Base-by-base conservation (phyloP, 345 rosid genomes). In the Euclidium syriacum region DNA sequence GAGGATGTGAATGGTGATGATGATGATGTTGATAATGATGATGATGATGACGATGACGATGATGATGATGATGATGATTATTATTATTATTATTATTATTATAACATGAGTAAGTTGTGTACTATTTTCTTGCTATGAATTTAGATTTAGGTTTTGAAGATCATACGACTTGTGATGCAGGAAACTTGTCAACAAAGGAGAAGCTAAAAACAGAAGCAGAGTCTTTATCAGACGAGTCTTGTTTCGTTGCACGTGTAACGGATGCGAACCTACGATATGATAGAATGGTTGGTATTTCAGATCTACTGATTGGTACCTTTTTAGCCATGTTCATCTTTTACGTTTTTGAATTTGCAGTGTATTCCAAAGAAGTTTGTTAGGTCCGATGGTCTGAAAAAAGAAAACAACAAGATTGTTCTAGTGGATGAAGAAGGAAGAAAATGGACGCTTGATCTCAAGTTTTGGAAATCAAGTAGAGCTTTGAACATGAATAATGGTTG, bases 401-500 rank as follows among this genome's bases (percentile, higher is more conserved):
- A 16, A 26, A 17, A 14, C 12, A 4, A 39, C 49, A 11, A 5
- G 25, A 60, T 60, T 41, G 14, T 29, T 22, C 8, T 60, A 0
- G 10, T 20, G 53, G 10, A 44, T 20, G 52, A 44, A 44, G 18
- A 1, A 43, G 30, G 1, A 32, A 12, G 30, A 4, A 43, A 6
- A 29, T 60, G 65, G 53, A 32, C 7, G 6, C 14, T 44, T 12
- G 3, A 5, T 20, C 26, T 60, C 23, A 44, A 1, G 29, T 43
- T 9, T 30, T 30, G 43, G 23, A 3, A 43, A 2, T 43, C 52
- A 19, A 22, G 3, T 60, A 9, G 20, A 20, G 1, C 29, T 2
- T 44, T 60, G 32, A 30, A 44, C 65, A 44, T 60, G 50, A 46
- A n/a, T 5, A 1, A 0, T n/a, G 65, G 65, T 14, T 60, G 65